phyloP scores from a whole-genome alignment of 2,329 filamentous ascomycete species.

The Periconia sp. region DNA sequence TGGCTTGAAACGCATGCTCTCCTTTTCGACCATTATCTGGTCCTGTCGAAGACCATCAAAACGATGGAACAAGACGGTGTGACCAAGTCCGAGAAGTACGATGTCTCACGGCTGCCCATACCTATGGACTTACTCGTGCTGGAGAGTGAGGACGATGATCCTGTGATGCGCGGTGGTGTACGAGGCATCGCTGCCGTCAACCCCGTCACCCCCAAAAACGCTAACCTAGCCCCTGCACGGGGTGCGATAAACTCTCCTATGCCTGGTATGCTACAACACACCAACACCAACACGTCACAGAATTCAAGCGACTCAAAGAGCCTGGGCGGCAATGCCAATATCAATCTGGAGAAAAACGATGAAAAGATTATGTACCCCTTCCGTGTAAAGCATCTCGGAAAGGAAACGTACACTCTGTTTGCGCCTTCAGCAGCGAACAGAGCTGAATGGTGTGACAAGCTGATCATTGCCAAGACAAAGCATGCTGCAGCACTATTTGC shows the following conservation, averaged over 20 bases:
- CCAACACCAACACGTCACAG: slow-evolving; percentile 65
- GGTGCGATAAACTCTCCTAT: slow-evolving; percentile 45
- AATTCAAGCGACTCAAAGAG: slow-evolving; percentile 47
- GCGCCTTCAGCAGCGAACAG: slow-evolving; percentile 74
- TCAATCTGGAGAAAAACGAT: slow-evolving; percentile 62
- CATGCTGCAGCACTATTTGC: slow-evolving; percentile 86
- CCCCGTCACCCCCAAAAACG: slow-evolving; percentile 42
- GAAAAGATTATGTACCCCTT: slow-evolving; percentile 87
- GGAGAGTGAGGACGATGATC: slow-evolving; percentile 89
- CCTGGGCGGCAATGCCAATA: slow-evolving; percentile 54
- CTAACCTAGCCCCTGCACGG: slow-evolving; percentile 52
- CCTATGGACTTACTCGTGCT: slow-evolving; percentile 94
- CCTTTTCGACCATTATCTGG: slow-evolving; percentile 94
- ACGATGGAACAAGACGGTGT: slow-evolving; percentile 67
- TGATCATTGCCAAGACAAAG: slow-evolving; percentile 90
- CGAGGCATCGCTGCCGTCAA: slow-evolving; percentile 68
- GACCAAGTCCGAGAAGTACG: slow-evolving; percentile 80
- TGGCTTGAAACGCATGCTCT: slow-evolving; percentile 94
- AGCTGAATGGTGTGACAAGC: slow-evolving; percentile 88
- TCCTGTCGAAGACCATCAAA: slow-evolving; percentile 78
- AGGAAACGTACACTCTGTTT: slow-evolving; percentile 90
- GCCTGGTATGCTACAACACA: slow-evolving; percentile 63
- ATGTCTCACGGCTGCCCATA: slow-evolving; percentile 92
- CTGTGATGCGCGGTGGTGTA: slow-evolving; percentile 76
- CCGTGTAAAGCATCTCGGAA: slow-evolving; percentile 90